A percentile compares a stretch with the other conserved stretches of the same genome.
Evolutionary conservation across 164 flowering plant genomes (phyloP).

Genomic region (Vitis rupestris): DNA sequence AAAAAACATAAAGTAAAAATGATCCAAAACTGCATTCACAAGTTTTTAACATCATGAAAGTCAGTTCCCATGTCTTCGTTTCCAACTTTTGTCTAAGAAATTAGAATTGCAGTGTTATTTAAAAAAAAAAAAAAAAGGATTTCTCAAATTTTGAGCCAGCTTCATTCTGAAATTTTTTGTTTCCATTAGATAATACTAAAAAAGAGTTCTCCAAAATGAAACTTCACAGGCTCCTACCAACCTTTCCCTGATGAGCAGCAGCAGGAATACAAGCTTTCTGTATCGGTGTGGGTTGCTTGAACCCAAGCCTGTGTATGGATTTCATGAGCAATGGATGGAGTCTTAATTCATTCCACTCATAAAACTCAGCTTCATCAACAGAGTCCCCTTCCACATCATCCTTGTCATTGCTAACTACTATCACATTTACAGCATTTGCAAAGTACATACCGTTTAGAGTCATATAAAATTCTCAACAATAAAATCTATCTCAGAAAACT

Average conservation of each 20-base stretch:
- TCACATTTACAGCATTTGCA: constrained; percentile 2
- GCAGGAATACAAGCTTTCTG: constrained; percentile 92
- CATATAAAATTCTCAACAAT: not conserved
- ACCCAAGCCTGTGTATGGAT: constrained; percentile 74
- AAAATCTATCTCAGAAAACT: not conserved
- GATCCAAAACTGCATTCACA: no score
- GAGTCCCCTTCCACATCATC: constrained; percentile 35
- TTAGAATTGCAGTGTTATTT: no score
- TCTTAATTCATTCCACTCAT: constrained; percentile 85
- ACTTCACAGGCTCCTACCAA: constrained; percentile 17
- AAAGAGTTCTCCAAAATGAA: no score
- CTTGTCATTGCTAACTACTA: constrained; percentile 21
- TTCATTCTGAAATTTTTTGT: no score
- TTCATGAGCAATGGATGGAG: constrained; percentile 85
- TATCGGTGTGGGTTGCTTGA: constrained; percentile 96
- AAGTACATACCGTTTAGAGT: not conserved
- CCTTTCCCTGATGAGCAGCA: constrained; percentile 98
- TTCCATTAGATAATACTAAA: no score
- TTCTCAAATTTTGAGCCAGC: no score
- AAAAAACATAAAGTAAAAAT: not conserved
- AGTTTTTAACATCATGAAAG: no score
- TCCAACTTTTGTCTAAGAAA: no score
- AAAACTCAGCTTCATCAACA: constrained; percentile 55
- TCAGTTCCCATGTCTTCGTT: no score
- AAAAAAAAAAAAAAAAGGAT: no score